Evolutionary conservation across 2,329 filamentous ascomycete genomes (phyloP).

Genomic region (Hymenoscyphus scutula): DNA sequence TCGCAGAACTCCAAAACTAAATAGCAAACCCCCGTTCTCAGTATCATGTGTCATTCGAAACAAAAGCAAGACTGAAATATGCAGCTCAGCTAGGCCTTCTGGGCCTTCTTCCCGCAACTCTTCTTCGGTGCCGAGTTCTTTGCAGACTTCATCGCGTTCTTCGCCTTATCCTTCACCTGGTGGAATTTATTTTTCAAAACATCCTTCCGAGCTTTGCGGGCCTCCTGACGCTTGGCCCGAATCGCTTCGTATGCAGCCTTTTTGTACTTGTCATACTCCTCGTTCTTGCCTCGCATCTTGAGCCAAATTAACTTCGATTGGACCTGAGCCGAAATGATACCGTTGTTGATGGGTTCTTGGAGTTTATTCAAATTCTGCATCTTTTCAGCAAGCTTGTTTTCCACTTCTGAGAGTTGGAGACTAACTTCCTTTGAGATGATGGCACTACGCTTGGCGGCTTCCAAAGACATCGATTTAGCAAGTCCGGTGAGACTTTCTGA

Average conservation of each 20-base stretch:
- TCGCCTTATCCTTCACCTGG: constrained; percentile 16
- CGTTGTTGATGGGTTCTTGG: constrained; percentile 43
- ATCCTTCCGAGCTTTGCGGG: constrained; percentile 10
- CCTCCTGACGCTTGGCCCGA: constrained; percentile 16
- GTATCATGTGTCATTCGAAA: constrained; percentile 1
- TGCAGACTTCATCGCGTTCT: constrained; percentile 17
- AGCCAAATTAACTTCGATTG: constrained; percentile 57
- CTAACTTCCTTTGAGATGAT: constrained; percentile 31
- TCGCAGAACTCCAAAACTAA: constrained; percentile 14
- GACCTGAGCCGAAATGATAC: constrained; percentile 53
- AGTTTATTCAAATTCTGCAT: constrained; percentile 39
- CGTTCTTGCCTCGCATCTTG: constrained; percentile 48
- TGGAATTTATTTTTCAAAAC: background rate
- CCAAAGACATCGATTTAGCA: constrained; percentile 28
- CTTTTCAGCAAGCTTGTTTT: constrained; percentile 37
- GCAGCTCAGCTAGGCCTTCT: constrained; percentile 5
- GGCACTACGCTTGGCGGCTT: constrained; percentile 32
- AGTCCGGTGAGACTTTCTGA: constrained; percentile 23
- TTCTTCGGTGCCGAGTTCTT: constrained; percentile 13
- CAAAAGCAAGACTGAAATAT: background rate
- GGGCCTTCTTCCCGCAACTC: background rate
- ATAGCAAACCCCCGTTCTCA: constrained; percentile 11
- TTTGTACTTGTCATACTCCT: constrained; percentile 47
- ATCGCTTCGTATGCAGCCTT: constrained; percentile 43
- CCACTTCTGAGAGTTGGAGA: constrained; percentile 33